Evolutionary conservation across 495 filamentous ascomycete species (phyloP), one percentile per base, ranked within the genome.

Genomic region (Aspergillus avenaceus): DNA sequence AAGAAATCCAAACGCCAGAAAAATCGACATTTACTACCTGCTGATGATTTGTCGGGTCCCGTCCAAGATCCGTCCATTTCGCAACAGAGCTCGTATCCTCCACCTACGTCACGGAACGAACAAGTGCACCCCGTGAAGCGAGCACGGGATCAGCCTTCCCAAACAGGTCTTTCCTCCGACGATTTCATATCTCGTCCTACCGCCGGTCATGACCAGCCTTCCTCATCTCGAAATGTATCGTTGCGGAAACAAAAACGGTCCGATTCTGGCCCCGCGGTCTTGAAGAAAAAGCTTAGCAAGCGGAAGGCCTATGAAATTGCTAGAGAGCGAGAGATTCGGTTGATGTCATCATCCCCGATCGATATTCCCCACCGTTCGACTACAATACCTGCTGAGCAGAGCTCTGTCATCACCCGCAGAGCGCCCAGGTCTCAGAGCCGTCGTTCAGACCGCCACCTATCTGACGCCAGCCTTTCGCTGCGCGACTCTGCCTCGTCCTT

Each of bases 281-380:
- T 82, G 29, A 79, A 83, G 25, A 82, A 85, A 41, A 87, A 81
- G 56, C 84, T 88, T 13, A 93, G 85, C 73, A 95, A 91, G 69
- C 79, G 85, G 47, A 84, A 85, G 45, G 81, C 83, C 27, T 69
- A 85, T 29, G 86, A 95, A 48, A 80, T 82, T 61, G 75, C 81
- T 45, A 78, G 91, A 14, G 90, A 95, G 63, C 87, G 86, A 46
- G 89, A 96, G 68, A 89, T 96, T 55, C 84, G 83, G 50, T 78
- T 87, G n/a, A 86, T 96, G 84, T 86, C 73, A 49, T 78, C 84
- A 34, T 67, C 65, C 18, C 82, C 82, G 24, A 79, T 89, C 34
- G 76, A 81, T 13, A 76, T 83, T 38, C 84, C 85, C 31, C 75
- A 77, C 22, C 83, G 85, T 32, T 71, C 80, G 2, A 74, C 77